Percentiles rank a stretch among this genome's conserved stretches.
These are phyloP conservation scores for Beta corolliflora DNA, from an alignment of 179 eudicot genomes.

Conservation along the genomic window DNA sequence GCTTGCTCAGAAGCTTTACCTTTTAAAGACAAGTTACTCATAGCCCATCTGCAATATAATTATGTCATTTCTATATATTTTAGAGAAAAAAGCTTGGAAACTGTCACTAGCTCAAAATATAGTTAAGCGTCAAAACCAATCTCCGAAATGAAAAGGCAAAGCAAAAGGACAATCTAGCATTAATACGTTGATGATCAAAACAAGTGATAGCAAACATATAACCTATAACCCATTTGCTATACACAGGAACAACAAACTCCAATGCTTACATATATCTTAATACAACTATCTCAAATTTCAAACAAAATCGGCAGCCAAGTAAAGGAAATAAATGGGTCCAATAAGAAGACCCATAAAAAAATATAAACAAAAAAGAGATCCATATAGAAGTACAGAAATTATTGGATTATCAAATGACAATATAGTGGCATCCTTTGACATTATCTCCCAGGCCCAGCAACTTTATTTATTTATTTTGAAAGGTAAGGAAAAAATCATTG, in stretches of 20 bases:
- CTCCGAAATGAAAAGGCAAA: neutral
- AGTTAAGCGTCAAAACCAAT: neutral
- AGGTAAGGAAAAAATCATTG: neutral
- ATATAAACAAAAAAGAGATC: neutral
- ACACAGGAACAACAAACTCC: neutral
- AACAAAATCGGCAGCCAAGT: neutral
- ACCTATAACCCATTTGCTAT: neutral
- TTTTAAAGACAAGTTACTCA: slow-evolving; percentile 85
- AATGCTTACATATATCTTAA: neutral
- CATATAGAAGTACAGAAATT: neutral
- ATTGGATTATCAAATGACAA: neutral
- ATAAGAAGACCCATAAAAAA: neutral
- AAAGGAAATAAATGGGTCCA: neutral
- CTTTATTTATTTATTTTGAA: neutral
- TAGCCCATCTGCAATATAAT: slow-evolving; percentile 84
- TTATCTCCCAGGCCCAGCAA: neutral
- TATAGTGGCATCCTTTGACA: neutral
- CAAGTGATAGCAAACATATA: neutral
- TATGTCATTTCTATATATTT: neutral
- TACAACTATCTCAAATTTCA: neutral
- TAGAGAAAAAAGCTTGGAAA: neutral
- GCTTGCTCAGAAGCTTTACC: slow-evolving; percentile 80
- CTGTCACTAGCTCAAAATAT: neutral
- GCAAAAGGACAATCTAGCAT: neutral
- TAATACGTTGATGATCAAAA: neutral